These are phyloP conservation scores for Lodderomyces orthopsilosis DNA, from an alignment of 1,139 yeast genomes.

Conservation along the genomic window DNA sequence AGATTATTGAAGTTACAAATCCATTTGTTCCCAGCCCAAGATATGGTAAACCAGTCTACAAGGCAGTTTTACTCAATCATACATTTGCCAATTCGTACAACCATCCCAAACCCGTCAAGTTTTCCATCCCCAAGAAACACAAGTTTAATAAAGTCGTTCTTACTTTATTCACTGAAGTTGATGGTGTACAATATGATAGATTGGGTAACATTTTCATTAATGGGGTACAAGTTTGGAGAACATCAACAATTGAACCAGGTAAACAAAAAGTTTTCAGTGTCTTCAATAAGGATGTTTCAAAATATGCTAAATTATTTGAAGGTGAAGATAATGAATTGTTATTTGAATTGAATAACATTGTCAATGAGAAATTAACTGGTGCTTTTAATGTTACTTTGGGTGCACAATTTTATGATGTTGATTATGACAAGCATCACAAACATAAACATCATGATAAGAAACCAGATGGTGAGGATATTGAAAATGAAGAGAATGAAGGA, in stretches of 20 bases:
- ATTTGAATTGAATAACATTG: conserved; percentile 65
- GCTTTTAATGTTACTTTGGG: conserved; percentile 52
- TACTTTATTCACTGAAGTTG: conserved; percentile 54
- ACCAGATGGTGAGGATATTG: conserved; percentile 5
- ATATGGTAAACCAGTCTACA: conserved; percentile 30
- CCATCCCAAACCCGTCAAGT: conserved; percentile 26
- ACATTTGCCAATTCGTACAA: conserved; percentile 40
- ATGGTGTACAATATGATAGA: conserved; percentile 75
- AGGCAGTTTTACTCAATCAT: conserved; percentile 28
- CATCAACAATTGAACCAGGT: conserved; percentile 82
- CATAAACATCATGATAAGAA: conserved; percentile 6
- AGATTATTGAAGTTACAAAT: conserved; percentile 27
- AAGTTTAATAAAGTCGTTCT: conserved; percentile 61
- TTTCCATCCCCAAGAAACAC: conserved; percentile 26
- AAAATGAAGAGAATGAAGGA: neutral
- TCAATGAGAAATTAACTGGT: conserved; percentile 59
- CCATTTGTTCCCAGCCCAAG: conserved; percentile 27
- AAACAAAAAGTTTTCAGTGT: conserved; percentile 44
- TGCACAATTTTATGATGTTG: conserved; percentile 45
- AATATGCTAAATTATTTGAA: conserved; percentile 52
- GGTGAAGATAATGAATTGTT: conserved; percentile 30
- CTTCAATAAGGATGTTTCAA: conserved; percentile 62
- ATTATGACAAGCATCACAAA: conserved; percentile 7
- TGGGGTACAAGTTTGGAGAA: conserved; percentile 76
- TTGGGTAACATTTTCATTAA: conserved; percentile 66